Conservation (phyloP, 2,329 filamentous ascomycete species). For the Byssoonygena ceratinophila region DNA sequence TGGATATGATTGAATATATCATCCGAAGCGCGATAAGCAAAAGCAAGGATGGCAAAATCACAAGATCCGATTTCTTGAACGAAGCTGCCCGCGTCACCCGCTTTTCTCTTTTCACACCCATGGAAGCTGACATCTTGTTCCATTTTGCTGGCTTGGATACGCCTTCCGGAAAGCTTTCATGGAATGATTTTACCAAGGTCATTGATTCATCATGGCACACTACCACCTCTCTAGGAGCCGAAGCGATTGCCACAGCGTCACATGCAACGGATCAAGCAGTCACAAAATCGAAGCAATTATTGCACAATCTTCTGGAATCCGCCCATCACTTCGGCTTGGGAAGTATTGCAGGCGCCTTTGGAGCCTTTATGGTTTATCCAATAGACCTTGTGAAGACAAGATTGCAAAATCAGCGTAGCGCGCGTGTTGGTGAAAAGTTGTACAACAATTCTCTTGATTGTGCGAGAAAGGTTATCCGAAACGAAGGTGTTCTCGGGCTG, state of each 20-base stretch:
- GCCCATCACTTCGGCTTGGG: conserved; percentile 84
- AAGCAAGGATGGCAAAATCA: conserved; percentile 84
- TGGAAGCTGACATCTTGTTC: conserved; percentile 98
- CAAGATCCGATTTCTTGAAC: conserved; percentile 83
- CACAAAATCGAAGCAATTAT: conserved; percentile 45
- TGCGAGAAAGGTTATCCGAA: conserved; percentile 80
- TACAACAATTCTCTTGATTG: conserved; percentile 98
- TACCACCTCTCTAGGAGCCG: conserved; percentile 46
- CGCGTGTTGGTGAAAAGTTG: conserved; percentile 69
- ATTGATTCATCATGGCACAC: conserved; percentile 85
- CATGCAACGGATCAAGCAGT: conserved; percentile 45
- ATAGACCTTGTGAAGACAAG: conserved; percentile 98
- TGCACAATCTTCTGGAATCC: conserved; percentile 61
- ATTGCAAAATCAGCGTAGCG: conserved; percentile 89
- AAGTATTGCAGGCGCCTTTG: conserved; percentile 85
- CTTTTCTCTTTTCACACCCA: conserved; percentile 92
- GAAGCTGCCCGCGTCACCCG: conserved; percentile 83
- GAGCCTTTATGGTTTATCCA: conserved; percentile 98
- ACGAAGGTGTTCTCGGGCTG: conserved; percentile 78
- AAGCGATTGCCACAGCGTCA: conserved; percentile 33
- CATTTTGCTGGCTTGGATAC: conserved; percentile 93
- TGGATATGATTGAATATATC: conserved; percentile 93
- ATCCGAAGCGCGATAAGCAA: conserved; percentile 75
- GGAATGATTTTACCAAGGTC: conserved; percentile 85
- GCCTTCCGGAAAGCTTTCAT: conserved; percentile 69